Base-by-base conservation (phyloP, 371 early-diverging fungal genomes). In the Funneliformis caledonium region DNA sequence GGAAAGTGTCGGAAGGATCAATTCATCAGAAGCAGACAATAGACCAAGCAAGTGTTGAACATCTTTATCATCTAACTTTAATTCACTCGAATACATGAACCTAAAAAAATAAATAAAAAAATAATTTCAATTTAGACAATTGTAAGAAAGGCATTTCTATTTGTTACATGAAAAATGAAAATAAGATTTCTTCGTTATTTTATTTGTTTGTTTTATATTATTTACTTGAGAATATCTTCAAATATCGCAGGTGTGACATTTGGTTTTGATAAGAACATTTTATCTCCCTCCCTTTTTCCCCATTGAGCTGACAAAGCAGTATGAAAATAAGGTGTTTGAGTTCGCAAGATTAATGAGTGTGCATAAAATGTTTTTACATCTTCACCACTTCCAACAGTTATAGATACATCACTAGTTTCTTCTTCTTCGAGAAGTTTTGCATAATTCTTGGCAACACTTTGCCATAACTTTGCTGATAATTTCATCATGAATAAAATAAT, bases 371-470 rank as follows among this genome's bases (percentile, higher is more conserved):
- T 59, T 52, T 50, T 73, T 31, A 73, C 19, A 47, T 73, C 56
- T 8, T 48, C 56, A 16, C 59, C 74, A 22, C 42, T 59, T 16
- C 74, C 74, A 26, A 50, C 74, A 59, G 42, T 52, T 33, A 73
- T 73, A 37, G 52, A 48, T 12, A 73, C 74, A 73, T 73, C 74
- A 73, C 74, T 56, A 56, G 42, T 56, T 6, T 73, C 74, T 31
- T 52, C 42, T 26, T 50, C 59, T 16, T 73, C 52, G 22, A 73
- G 74, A 22, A 73, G 48, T 73, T 47, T 26, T 0, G n/a, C 33
- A 43, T 52, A 48, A 59, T 73, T 59, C 10, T 73, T 22, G 14
- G 52, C 47, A 26, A 73, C 31, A 43, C n/a, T 43, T 33, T 73
- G n/a, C 50, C 50, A 50, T 48, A 73, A 73, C 26, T 64, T 64